Base-by-base conservation (phyloP, 1,139 yeast species). In the Geotrichum citri-aurantii region DNA sequence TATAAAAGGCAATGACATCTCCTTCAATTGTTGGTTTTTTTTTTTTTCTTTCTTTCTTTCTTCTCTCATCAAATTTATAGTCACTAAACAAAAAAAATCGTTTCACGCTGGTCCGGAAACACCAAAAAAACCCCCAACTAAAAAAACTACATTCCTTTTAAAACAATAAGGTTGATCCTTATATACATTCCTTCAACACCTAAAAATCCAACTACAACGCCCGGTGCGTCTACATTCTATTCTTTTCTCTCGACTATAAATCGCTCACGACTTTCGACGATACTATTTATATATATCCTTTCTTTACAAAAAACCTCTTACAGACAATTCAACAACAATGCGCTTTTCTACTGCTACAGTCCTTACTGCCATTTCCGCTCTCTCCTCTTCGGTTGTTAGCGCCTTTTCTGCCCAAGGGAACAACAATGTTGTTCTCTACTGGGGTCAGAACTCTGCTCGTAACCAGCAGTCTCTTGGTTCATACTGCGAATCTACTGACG, bases 401-500 rank as follows among this genome's bases (percentile, higher is more conserved):
- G 55, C 55, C 27, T 58, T 57, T 47, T 56, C 59, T 4, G 59
- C 61, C 12, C 17, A 56, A 21, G 57, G 52, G 6, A 60, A 56
- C 58, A n/a, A 50, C 52, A 60, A 60, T 33, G 61, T 88, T 52
- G 96, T 85, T 21, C 80, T 88, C 11, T 91, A 90, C 75, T 91
- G 97, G 97, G 97, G 97, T 55, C 97, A 91, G 75, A 81, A 82
- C 68, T 83, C 93, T 21, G 86, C 82, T 31, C 74, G 74, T 24
- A 67, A 79, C 54, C 95, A 89, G 72, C 76, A 81, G 64, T 72
- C 81, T 12, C 78, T 91, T 59, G 81, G 83, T 14, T 73, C 77
- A 58, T 89, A 90, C 77, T 91, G 97, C 78, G 76, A 79, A 61
- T 78, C 83, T 52, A 79, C 81, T 59, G 81, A 83, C 57, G 90